Conservation (phyloP, 768 basidiomycete genomes). For the Dentipellis fragilis region DNA sequence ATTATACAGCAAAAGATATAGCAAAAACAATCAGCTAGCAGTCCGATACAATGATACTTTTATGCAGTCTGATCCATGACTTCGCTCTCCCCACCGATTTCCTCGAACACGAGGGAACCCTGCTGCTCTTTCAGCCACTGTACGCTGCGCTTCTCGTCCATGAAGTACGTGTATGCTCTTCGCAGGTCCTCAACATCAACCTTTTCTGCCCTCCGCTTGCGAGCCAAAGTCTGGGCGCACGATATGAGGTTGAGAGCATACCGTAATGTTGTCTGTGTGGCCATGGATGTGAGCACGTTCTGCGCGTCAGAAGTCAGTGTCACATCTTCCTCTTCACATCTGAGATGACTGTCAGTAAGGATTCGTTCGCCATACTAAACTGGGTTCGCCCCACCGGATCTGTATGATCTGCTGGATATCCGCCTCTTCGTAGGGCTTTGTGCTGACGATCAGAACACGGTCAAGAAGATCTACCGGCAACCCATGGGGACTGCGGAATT, state of each 20-base stretch:
- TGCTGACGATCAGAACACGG: constrained; percentile 92
- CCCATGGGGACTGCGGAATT: constrained; percentile 89
- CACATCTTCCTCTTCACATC: constrained; percentile 94
- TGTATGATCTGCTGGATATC: constrained; percentile 89
- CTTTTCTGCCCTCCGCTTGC: constrained; percentile 67
- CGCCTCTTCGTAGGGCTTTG: constrained; percentile 70
- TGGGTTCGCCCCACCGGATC: constrained; percentile 53
- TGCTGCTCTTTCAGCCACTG: constrained; percentile 87
- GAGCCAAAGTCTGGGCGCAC: constrained; percentile 77
- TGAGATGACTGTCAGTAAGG: constrained; percentile 17
- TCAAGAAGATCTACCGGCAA: constrained; percentile 92
- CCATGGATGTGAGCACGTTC: constrained; percentile 82
- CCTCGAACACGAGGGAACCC: constrained; percentile 65
- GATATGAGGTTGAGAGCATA: constrained; percentile 95
- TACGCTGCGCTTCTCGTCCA: constrained; percentile 88
- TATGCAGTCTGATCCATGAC: constrained; percentile 27
- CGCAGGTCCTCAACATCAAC: constrained; percentile 84
- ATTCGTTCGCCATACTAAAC: background rate
- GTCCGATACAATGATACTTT: background rate
- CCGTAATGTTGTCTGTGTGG: constrained; percentile 79
- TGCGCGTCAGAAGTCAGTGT: constrained; percentile 63
- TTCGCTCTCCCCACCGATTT: constrained; percentile 33
- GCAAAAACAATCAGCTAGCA: background rate
- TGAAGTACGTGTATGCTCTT: constrained; percentile 79
- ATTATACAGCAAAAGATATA: background rate